Conservation (phyloP, 2,329 filamentous ascomycete species). For the Penicillium sp. region DNA sequence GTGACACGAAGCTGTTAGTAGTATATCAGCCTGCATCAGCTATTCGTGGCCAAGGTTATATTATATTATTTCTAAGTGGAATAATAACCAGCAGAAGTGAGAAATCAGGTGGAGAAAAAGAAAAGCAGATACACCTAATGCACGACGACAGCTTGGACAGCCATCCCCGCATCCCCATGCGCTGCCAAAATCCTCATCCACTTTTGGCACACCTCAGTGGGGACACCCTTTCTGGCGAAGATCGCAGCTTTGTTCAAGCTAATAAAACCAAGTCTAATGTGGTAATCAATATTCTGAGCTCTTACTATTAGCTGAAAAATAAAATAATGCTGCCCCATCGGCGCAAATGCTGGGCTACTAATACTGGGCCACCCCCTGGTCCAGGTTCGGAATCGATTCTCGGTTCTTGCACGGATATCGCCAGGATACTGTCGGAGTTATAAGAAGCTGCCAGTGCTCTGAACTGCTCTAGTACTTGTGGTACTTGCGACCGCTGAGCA, state of each 20-base stretch:
- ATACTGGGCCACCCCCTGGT: neutral
- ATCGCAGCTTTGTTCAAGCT: conserved; percentile 10
- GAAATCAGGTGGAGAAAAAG: neutral
- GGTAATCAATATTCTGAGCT: neutral
- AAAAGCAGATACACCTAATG: conserved; percentile 6
- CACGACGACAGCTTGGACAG: conserved; percentile 10
- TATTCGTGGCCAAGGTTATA: neutral
- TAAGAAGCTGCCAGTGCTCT: conserved; percentile 3
- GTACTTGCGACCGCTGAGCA: neutral
- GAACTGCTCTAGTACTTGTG: neutral
- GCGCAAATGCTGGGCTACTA: neutral
- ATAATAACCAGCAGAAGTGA: neutral
- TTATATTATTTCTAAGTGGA: neutral
- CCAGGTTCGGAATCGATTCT: conserved; percentile 6
- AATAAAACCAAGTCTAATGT: neutral
- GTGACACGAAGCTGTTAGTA: neutral
- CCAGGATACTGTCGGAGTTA: neutral
- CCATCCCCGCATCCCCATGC: conserved; percentile 12
- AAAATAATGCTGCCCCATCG: neutral
- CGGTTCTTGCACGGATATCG: conserved; percentile 11
- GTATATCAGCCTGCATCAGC: neutral
- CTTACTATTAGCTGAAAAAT: conserved; percentile 1
- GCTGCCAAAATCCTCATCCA: conserved; percentile 11
- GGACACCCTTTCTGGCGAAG: conserved; percentile 12
- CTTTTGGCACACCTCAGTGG: conserved; percentile 6